Evolutionary conservation across 2,329 filamentous ascomycete species (phyloP), one percentile per base, ranked within the genome.

Genomic region (Colletotrichum euphorbiae): DNA sequence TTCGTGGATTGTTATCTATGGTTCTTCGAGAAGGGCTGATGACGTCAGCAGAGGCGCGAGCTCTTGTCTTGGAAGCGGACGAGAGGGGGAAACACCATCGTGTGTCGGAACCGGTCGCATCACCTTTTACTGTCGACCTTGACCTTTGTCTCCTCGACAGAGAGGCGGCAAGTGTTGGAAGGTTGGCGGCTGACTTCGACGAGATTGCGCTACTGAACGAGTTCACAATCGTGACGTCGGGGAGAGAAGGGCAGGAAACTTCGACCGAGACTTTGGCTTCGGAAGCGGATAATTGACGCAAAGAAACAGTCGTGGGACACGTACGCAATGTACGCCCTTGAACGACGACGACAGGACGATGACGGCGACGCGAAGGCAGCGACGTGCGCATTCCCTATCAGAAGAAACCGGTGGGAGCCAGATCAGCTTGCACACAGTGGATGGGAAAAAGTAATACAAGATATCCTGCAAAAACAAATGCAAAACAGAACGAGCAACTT

Each of bases 141-240:
- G 63, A 67, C 11, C 50, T 67, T 1, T 52, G 50, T 3, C 8
- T 61, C 17, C 8, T 51, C 12, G 43, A 67, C 2, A 48, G 42
- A 11, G 17, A 11, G 36, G 63, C 63, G 6, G 63, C 63, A 8
- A 6, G 50, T 0, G 63, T 43, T 33, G 51, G 51, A 4, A 15
- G 19, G 2, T 12, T 67, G 17, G 63, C 63, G 8, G 63, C 50
- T 0, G 58, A 67, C 17, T 67, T 67, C 6, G 58, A 67, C 21
- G 63, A 67, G 24, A 59, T 67, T 5, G 63, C 63, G 13, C 62
- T 67, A 15, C 11, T 67, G 2, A 56, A 67, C 24, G 58, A 67
- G 12, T 67, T 67, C 12, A 67, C 63, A 1, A 36, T 67, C 21
- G 19, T 56, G 1, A 51, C 12, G 3, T 19, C 24, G 50, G 19